phyloP scores from a whole-genome alignment of 2,329 filamentous ascomycete species.

The Penicillium sp. region DNA sequence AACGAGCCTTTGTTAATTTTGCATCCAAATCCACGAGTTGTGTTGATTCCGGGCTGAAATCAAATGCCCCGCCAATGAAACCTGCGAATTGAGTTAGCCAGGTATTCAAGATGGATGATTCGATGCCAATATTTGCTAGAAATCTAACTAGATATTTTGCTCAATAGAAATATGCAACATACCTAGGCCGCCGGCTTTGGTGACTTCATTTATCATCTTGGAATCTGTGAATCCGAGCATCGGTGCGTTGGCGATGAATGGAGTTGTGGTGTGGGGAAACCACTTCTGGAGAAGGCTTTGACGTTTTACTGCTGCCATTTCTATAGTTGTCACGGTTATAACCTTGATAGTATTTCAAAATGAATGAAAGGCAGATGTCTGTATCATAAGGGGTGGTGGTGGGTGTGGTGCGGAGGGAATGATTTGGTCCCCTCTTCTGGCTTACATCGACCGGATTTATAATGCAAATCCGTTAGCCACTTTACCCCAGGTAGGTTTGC shows the following conservation, averaged over 20 bases:
- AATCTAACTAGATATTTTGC: not conserved
- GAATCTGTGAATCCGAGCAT: conserved; percentile 27
- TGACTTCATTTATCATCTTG: conserved; percentile 20
- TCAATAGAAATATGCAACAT: not conserved
- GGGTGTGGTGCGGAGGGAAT: no score
- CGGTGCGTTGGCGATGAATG: conserved; percentile 30
- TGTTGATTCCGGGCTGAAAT: conserved; percentile 19
- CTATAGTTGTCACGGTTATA: no score
- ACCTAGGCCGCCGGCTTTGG: conserved; percentile 25
- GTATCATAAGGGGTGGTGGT: no score
- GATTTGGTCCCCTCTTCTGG: no score
- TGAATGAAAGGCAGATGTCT: no score
- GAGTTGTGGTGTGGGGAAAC: conserved; percentile 20
- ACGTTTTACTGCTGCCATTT: not conserved
- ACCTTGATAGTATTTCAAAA: no score
- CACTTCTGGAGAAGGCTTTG: conserved; percentile 15
- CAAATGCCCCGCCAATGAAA: conserved; percentile 26
- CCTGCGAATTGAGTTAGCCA: conserved; percentile 10
- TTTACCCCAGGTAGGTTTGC: no score
- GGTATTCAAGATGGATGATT: no score
- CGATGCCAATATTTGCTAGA: no score
- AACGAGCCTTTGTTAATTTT: conserved; percentile 14
- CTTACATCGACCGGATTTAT: no score
- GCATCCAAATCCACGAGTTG: conserved; percentile 21
- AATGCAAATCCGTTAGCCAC: no score